Evolutionary conservation across 1,284 basidiomycete genomes (phyloP).

Genomic region (Papiliotrema flavescens): DNA sequence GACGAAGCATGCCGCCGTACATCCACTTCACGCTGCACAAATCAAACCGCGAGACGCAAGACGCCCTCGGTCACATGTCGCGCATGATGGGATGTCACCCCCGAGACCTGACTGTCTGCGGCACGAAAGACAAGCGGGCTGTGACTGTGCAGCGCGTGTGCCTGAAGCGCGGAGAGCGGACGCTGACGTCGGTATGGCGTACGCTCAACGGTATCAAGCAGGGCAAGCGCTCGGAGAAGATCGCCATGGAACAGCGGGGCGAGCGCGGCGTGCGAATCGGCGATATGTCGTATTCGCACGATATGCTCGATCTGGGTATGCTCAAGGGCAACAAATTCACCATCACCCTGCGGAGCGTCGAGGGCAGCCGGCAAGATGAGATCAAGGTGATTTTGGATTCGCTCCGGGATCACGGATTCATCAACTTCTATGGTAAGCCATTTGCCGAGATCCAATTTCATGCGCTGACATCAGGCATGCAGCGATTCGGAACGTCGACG

Average conservation of each 20-base stretch:
- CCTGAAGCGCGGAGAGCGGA: conserved; percentile 71
- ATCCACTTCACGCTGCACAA: conserved; percentile 98
- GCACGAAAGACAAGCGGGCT: conserved; percentile 97
- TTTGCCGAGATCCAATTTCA: not conserved
- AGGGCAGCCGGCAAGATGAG: conserved; percentile 65
- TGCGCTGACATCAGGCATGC: conserved; percentile 84
- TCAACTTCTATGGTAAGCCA: conserved; percentile 91
- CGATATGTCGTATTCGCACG: conserved; percentile 78
- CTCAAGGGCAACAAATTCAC: conserved; percentile 93
- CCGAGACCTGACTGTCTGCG: conserved; percentile 83
- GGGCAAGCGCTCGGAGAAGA: conserved; percentile 57
- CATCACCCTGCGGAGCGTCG: conserved; percentile 86
- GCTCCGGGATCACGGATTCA: conserved; percentile 81
- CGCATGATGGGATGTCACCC: conserved; percentile 68
- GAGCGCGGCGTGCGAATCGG: conserved; percentile 85
- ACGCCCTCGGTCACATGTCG: conserved; percentile 76
- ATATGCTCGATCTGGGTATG: conserved; percentile 84
- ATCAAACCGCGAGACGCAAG: conserved; percentile 95
- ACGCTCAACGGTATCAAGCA: conserved; percentile 63
- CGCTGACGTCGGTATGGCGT: conserved; percentile 80
- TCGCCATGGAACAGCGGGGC: conserved; percentile 67
- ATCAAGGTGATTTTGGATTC: conserved; percentile 74
- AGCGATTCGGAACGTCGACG: conserved; percentile 94
- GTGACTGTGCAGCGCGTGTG: conserved; percentile 92
- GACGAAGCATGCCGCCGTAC: conserved; percentile 58